Evolutionary conservation across 2,329 filamentous ascomycete species (phyloP).

Genomic region (Septoria petroselini): DNA sequence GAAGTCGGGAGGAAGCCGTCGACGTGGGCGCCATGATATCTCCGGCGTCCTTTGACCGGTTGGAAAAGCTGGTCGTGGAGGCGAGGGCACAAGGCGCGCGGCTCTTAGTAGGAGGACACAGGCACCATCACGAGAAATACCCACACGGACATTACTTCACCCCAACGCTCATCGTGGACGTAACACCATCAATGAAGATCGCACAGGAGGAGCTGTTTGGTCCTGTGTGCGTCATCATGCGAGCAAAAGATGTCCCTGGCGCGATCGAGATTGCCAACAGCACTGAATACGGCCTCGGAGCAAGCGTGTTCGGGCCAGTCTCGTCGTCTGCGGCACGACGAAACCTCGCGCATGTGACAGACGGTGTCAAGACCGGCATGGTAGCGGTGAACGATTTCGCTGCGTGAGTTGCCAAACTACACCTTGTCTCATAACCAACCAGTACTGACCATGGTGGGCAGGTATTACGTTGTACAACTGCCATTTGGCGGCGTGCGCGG

Average conservation of each 20-base stretch:
- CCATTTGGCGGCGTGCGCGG: constrained; percentile 91
- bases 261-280: constrained; percentile 78
- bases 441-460: not conserved
- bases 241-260: constrained; percentile 61
- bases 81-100: constrained; percentile 76
- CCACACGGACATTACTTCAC: constrained; percentile 85
- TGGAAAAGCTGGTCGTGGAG: constrained; percentile 73
- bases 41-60: constrained; percentile 65
- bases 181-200: constrained; percentile 79
- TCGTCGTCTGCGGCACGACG: constrained; percentile 48
- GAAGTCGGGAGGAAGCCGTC: constrained; percentile 43
- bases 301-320: constrained; percentile 74
- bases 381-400: constrained; percentile 95
- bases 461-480: constrained; percentile 85
- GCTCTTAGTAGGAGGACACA: constrained; percentile 74
- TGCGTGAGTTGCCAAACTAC: constrained; percentile 40
- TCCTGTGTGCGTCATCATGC: constrained; percentile 83
- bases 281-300: constrained; percentile 80
- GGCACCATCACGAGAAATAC: constrained; percentile 67
- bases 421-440: not conserved
- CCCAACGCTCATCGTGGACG: constrained; percentile 87
- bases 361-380: constrained; percentile 76
- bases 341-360: constrained; percentile 63
- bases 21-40: constrained; percentile 93
- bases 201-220: constrained; percentile 91